phyloP scores from a whole-genome alignment of 371 early-diverging fungal species.

The Mucor saturninus region DNA sequence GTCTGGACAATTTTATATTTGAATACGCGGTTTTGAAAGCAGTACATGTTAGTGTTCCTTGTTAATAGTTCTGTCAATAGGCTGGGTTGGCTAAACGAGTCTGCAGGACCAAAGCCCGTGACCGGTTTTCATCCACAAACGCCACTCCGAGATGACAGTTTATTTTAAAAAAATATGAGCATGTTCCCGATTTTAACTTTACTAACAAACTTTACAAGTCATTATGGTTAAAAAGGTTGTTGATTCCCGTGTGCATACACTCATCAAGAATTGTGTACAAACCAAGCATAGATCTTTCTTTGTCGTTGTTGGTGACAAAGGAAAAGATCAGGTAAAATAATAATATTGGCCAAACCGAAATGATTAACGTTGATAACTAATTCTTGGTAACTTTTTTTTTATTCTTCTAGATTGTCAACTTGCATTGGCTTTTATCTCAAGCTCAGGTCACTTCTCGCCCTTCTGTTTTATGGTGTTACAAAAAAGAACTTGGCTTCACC shows the following conservation, averaged over 20 bases:
- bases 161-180: background rate
- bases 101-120: background rate
- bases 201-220: background rate
- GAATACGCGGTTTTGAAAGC: no score
- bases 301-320: constrained; percentile 96
- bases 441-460: constrained; percentile 90
- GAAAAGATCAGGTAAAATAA: constrained; percentile 85
- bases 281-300: constrained; percentile 94
- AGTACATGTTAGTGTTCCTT: no score
- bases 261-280: constrained; percentile 91
- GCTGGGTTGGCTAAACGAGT: no score
- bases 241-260: constrained; percentile 92
- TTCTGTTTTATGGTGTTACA: constrained; percentile 98
- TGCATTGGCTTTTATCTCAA: constrained; percentile 96
- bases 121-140: constrained; percentile 1
- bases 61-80: no score
- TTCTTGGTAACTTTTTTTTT: constrained; percentile 2
- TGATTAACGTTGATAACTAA: no score
- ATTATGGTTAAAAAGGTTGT: constrained; percentile 87
- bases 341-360: no score
- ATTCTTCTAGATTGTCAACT: constrained; percentile 79
- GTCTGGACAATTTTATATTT: no score
- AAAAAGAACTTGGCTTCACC: constrained; percentile 95
- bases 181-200: background rate
- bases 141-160: constrained; percentile 2